These are phyloP conservation scores for Claviceps africana DNA, from an alignment of 2,329 filamentous ascomycete species.

Conservation along the genomic window DNA sequence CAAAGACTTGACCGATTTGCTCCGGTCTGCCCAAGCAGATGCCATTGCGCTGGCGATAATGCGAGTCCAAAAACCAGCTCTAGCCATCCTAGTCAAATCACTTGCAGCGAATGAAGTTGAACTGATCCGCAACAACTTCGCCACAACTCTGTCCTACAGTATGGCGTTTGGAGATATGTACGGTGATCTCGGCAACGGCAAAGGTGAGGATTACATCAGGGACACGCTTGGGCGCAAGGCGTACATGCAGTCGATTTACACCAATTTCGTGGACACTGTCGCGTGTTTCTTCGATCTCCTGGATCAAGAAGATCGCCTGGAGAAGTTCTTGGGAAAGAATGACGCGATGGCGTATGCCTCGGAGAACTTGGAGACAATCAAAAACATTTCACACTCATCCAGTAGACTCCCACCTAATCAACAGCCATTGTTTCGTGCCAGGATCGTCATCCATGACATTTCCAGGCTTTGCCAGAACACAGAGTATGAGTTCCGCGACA, in stretches of 20 bases:
- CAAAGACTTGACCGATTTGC: conserved; percentile 48
- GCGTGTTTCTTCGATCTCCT: conserved; percentile 63
- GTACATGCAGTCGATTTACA: conserved; percentile 49
- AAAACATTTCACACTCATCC: conserved; percentile 49
- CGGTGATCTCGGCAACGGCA: conserved; percentile 25
- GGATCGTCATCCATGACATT: conserved; percentile 61
- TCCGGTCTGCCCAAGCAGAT: conserved; percentile 61
- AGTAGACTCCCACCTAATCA: conserved; percentile 59
- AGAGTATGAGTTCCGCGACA: conserved; percentile 44
- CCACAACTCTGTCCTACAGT: conserved; percentile 69
- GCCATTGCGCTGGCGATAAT: conserved; percentile 69
- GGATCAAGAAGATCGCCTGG: conserved; percentile 61
- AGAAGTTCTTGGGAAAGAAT: conserved; percentile 50
- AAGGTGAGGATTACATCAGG: conserved; percentile 53
- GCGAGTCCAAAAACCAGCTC: conserved; percentile 54
- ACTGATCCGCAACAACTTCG: conserved; percentile 55
- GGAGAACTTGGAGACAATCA: conserved; percentile 55
- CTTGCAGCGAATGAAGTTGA: conserved; percentile 40
- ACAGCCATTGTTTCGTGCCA: conserved; percentile 74
- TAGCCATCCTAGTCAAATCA: conserved; percentile 43
- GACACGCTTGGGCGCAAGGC: conserved; percentile 52
- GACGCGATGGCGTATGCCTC: conserved; percentile 45
- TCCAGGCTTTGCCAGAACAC: conserved; percentile 63
- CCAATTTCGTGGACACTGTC: conserved; percentile 64
- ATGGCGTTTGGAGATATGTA: conserved; percentile 44